Percentiles rank a stretch among this genome's conserved stretches.
These are phyloP conservation scores for Plasmodium coatneyi DNA, from an alignment of 169 alveolate species.

Conservation along the genomic window DNA sequence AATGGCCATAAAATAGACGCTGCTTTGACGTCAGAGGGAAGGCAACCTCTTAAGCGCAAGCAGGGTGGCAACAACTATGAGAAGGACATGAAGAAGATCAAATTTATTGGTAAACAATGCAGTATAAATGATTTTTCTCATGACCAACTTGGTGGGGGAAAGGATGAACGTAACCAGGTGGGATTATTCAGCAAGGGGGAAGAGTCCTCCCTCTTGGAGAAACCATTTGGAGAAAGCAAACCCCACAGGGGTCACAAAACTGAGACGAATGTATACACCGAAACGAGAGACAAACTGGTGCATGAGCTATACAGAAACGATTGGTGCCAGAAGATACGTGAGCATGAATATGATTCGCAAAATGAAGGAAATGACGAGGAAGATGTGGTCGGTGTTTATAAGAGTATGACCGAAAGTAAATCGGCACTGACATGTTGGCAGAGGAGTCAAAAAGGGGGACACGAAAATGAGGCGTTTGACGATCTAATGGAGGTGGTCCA, in stretches of 20 bases:
- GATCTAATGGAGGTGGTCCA: not conserved
- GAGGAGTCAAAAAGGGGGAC: not conserved
- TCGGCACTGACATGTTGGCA: not conserved
- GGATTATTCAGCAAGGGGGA: not conserved
- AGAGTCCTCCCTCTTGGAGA: not conserved
- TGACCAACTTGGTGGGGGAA: not conserved
- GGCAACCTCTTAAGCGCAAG: constrained; percentile 8
- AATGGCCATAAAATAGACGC: not conserved
- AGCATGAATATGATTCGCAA: not conserved
- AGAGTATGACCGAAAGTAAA: not conserved
- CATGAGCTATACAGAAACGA: not conserved
- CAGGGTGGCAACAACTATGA: not conserved
- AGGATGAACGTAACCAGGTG: not conserved
- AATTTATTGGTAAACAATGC: not conserved
- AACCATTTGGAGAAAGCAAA: not conserved
- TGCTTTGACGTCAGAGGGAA: not conserved
- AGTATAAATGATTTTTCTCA: not conserved
- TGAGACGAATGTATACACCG: constrained; percentile 6
- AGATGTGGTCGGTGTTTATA: not conserved
- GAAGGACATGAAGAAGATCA: constrained; percentile 20
- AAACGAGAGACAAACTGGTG: not conserved
- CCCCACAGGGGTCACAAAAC: not conserved
- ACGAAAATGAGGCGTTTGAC: not conserved
- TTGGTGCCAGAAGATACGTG: not conserved
- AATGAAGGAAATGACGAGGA: not conserved